phyloP scores from a whole-genome alignment of 352 stramenopile genomes.

The Phytophthora ohioensis region DNA sequence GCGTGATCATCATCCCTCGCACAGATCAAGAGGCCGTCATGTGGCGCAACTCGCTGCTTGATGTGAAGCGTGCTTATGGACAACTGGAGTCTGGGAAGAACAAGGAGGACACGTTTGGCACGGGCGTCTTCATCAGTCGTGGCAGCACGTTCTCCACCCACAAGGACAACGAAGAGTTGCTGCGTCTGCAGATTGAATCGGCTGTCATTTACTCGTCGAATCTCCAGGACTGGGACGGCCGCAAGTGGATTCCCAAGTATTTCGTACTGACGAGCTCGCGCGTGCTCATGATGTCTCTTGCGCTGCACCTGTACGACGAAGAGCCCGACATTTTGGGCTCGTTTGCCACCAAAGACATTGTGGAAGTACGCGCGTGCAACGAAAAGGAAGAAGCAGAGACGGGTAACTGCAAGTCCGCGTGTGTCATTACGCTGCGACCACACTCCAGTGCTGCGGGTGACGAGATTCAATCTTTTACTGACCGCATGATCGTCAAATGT shows the following conservation, averaged over 20 bases:
- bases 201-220: slow-evolving; percentile 87
- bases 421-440: slow-evolving; percentile 61
- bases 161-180: slow-evolving; percentile 86
- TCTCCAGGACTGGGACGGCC: slow-evolving; percentile 86
- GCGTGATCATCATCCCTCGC: slow-evolving; percentile 83
- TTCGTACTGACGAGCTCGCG: slow-evolving; percentile 87
- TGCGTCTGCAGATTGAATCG: slow-evolving; percentile 85
- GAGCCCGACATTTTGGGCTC: slow-evolving; percentile 87
- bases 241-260: slow-evolving; percentile 91
- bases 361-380: slow-evolving; percentile 81
- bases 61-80: slow-evolving; percentile 86
- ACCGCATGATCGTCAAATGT: slow-evolving; percentile 80
- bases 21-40: slow-evolving; percentile 88
- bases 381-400: slow-evolving; percentile 77
- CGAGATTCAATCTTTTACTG: slow-evolving; percentile 40
- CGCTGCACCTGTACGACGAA: slow-evolving; percentile 88
- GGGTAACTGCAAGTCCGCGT: slow-evolving; percentile 60
- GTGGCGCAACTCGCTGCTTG: slow-evolving; percentile 81
- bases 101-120: slow-evolving; percentile 78
- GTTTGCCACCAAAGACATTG: slow-evolving; percentile 83
- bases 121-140: slow-evolving; percentile 84
- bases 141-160: slow-evolving; percentile 88
- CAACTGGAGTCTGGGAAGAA: slow-evolving; percentile 80
- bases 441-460: slow-evolving; percentile 20
- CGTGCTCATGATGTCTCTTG: slow-evolving; percentile 82